A percentile compares a stretch with the other conserved stretches of the same genome.
phyloP scores from a whole-genome alignment of 2,329 filamentous ascomycete species.

The Trichoderma atroviride region DNA sequence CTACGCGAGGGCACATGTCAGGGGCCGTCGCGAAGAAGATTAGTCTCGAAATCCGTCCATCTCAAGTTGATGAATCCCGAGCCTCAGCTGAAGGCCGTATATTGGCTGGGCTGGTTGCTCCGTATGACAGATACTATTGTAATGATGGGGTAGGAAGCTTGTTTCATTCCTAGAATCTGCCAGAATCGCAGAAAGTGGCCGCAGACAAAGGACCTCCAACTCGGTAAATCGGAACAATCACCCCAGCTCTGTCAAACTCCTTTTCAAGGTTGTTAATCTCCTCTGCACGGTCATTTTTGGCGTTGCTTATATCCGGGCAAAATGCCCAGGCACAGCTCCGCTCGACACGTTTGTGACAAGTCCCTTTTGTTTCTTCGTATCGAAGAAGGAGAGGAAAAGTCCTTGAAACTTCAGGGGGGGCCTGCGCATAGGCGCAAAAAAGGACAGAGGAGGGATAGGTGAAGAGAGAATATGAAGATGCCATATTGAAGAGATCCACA shows the following conservation, averaged over 20 bases:
- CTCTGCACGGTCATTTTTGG: background rate
- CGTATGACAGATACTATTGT: background rate
- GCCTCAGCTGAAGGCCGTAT: background rate
- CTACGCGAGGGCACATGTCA: background rate
- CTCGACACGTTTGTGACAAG: background rate
- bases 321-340: background rate
- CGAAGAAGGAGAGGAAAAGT: background rate
- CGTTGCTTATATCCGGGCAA: background rate
- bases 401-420: slow-evolving; percentile 2
- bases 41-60: background rate
- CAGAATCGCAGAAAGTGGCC: background rate
- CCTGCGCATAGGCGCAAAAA: background rate
- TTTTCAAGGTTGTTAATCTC: background rate
- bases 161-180: slow-evolving; percentile 9
- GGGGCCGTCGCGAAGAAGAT: background rate
- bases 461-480: background rate
- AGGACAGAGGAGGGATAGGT: background rate
- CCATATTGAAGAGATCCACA: background rate
- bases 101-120: background rate
- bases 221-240: background rate
- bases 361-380: background rate
- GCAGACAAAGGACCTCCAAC: background rate
- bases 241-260: background rate
- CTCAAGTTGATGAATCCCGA: background rate
- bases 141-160: background rate